These are phyloP conservation scores for Aspergillus kassunensis DNA, from an alignment of 495 filamentous ascomycete species.

Conservation along the genomic window DNA sequence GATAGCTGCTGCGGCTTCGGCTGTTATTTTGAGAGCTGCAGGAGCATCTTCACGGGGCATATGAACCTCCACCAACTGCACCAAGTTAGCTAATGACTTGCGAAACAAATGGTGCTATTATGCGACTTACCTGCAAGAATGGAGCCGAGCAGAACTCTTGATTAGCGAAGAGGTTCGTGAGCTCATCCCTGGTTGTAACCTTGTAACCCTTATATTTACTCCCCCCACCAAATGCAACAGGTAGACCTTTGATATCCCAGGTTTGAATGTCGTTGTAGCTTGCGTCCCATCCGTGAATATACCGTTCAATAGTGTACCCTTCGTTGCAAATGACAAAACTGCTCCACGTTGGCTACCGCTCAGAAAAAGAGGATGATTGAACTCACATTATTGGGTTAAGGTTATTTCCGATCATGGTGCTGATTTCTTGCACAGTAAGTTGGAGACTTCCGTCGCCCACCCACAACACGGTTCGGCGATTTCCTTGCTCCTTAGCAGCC, in stretches of 20 bases:
- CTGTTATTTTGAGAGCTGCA: constrained; percentile 59
- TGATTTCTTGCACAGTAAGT: constrained; percentile 79
- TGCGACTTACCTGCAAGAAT: constrained; percentile 40
- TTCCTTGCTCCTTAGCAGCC: constrained; percentile 59
- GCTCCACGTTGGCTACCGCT: constrained; percentile 4
- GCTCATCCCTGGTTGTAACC: constrained; percentile 65
- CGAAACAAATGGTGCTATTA: neutral
- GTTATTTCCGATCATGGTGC: constrained; percentile 75
- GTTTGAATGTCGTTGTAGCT: constrained; percentile 73
- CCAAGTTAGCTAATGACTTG: constrained; percentile 19
- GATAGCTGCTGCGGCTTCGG: constrained; percentile 61
- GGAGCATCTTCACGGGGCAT: constrained; percentile 82
- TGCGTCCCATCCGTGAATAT: constrained; percentile 61
- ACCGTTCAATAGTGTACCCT: constrained; percentile 55
- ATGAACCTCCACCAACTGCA: constrained; percentile 78
- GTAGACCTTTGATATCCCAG: constrained; percentile 70
- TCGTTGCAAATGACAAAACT: constrained; percentile 61
- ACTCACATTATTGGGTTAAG: constrained; percentile 75
- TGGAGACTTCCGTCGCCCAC: constrained; percentile 87
- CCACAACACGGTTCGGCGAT: constrained; percentile 71
- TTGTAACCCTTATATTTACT: constrained; percentile 60
- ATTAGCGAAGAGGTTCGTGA: constrained; percentile 64
- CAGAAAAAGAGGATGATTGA: neutral
- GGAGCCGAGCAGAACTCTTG: constrained; percentile 54
- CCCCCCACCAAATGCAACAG: constrained; percentile 63